Evolutionary conservation across 345 rosid species (phyloP), one percentile per base, ranked within the genome.

Genomic region (Bruguiera sexangula): DNA sequence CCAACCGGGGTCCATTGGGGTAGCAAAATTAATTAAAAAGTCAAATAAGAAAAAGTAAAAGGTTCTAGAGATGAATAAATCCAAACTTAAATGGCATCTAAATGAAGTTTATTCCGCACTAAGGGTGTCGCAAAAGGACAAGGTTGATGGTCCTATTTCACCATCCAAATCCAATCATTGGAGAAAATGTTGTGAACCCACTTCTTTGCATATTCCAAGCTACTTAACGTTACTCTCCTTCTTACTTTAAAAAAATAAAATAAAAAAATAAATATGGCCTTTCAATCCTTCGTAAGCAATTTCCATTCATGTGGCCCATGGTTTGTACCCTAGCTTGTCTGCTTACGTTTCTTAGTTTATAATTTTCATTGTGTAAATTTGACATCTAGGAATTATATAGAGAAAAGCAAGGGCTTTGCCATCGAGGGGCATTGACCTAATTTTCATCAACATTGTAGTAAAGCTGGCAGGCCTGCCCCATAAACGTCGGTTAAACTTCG

Each of bases 121-220:
- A 74, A 84, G 69, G 80, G 79, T 81, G 65, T 21, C 55, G 75
- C 77, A 69, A 81, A 62, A 80, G 65, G 80, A 81, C 83, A 84
- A 79, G 68, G 48, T 18, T 69, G 56, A 64, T 53, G 57, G 18
- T 24, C 51, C 62, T 69, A 61, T 76, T 70, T 68, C 60, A 57
- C 72, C 13, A 63, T 18, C 71, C 78, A 81, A 79, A 63, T 18
- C 71, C 78, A 81, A 79, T 76, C 80, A 79, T 74, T 72, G 69
- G 58, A 59, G 62, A 78, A 65, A 66, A 61, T 56, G 16, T 43
- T 3, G 50, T 3, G 10, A 34, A 3, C 20, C 19, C 24, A 69
- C 72, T 73, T 52, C 60, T 67, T 63, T 54, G 73, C 73, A 3
- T 13, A 43, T 15, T 43, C 43, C 19, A 6, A 29, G 29, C 43